Percentiles rank a stretch among this genome's conserved stretches.
These are phyloP conservation scores for Colletotrichum orchidophilum DNA, from an alignment of 2,329 filamentous ascomycete species.

Conservation along the genomic window DNA sequence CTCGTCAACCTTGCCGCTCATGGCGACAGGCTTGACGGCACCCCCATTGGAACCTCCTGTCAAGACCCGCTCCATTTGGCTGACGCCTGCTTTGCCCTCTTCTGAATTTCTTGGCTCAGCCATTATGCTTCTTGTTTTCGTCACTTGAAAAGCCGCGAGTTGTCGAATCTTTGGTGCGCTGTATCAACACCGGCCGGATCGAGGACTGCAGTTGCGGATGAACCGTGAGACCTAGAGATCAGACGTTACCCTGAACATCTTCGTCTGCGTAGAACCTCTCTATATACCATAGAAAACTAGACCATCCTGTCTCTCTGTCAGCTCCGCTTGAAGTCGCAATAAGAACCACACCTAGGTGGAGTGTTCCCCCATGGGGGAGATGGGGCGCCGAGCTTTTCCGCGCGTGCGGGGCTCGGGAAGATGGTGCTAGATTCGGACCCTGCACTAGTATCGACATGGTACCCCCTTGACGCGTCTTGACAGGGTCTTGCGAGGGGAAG, in stretches of 20 bases:
- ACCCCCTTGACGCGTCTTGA: not conserved
- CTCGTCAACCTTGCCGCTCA: slow-evolving; percentile 40
- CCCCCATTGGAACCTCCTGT: slow-evolving; percentile 7
- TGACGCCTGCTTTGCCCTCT: slow-evolving; percentile 13
- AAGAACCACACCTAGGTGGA: slow-evolving; percentile 12
- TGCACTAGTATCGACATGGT: slow-evolving; percentile 18
- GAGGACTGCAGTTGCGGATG: not conserved
- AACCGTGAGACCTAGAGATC: not conserved
- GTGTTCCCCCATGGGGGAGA: slow-evolving; percentile 26
- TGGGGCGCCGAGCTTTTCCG: slow-evolving; percentile 31
- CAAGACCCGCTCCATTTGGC: slow-evolving; percentile 21
- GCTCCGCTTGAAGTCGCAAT: slow-evolving; percentile 20
- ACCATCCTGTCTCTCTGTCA: not conserved
- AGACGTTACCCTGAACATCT: not conserved
- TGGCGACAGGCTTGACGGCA: slow-evolving; percentile 21
- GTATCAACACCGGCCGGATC: not conserved
- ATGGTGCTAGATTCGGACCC: slow-evolving; percentile 12
- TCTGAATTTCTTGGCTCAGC: slow-evolving; percentile 9
- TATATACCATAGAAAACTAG: slow-evolving; percentile 5
- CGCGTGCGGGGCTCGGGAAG: slow-evolving; percentile 25
- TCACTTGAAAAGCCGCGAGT: not conserved
- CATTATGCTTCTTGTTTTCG: not conserved
- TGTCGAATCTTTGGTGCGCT: not conserved
- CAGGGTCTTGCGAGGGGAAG: not conserved
- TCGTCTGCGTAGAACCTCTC: slow-evolving; percentile 3